Percentiles rank a stretch among this genome's conserved stretches.
phyloP scores from a whole-genome alignment of 2,329 filamentous ascomycete species.

The Rosellinia necatrix region DNA sequence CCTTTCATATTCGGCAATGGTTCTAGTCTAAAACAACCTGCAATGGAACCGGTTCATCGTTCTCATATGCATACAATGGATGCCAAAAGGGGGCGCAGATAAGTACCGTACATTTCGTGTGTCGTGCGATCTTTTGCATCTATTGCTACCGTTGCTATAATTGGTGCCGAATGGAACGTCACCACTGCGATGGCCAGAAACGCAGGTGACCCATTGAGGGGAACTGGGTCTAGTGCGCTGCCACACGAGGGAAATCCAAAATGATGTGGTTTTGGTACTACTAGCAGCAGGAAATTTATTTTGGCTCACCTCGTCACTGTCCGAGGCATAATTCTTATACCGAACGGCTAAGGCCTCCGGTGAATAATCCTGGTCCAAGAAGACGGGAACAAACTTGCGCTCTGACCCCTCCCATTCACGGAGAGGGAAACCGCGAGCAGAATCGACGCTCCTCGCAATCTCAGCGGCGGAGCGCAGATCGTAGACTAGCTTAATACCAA shows the following conservation, averaged over 20 bases:
- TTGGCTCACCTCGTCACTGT: constrained; percentile 33
- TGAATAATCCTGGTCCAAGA: constrained; percentile 59
- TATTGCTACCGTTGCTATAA: not conserved
- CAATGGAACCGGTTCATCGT: constrained; percentile 2
- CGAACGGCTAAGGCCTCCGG: constrained; percentile 62
- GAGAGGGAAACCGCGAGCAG: constrained; percentile 41
- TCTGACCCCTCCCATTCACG: constrained; percentile 56
- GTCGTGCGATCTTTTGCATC: constrained; percentile 8
- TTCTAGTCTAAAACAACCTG: not conserved
- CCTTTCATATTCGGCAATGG: too few species aligned
- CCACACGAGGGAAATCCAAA: not conserved
- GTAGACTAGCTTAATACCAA: constrained; percentile 60
- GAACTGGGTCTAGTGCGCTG: not conserved
- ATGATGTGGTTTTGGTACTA: not conserved
- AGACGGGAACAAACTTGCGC: constrained; percentile 64
- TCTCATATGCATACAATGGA: not conserved
- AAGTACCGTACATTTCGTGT: constrained; percentile 25
- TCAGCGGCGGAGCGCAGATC: constrained; percentile 50
- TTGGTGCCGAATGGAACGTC: not conserved
- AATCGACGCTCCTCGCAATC: constrained; percentile 51
- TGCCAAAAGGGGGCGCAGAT: constrained; percentile 4
- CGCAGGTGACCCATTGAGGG: not conserved
- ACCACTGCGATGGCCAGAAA: not conserved
- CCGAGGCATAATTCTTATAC: constrained; percentile 57
- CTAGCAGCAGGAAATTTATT: not conserved